Percentiles rank a stretch among this genome's conserved stretches.
These are phyloP conservation scores for Mycena galericulata DNA, from an alignment of 768 basidiomycete species.

Conservation along the genomic window DNA sequence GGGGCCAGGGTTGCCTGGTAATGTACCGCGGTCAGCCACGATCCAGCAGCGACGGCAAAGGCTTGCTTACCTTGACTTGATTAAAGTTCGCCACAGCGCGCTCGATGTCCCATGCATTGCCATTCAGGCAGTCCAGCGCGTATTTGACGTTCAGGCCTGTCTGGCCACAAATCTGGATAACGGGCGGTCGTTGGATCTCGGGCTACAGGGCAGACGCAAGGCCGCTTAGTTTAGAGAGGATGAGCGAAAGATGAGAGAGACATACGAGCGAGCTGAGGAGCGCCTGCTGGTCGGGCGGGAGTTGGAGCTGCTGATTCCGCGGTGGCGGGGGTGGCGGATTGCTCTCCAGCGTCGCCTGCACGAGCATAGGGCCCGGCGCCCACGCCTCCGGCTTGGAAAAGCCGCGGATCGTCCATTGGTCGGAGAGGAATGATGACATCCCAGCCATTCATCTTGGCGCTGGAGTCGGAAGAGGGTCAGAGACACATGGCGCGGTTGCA, in stretches of 20 bases:
- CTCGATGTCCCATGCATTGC: slow-evolving; percentile 87
- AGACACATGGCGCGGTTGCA: slow-evolving; percentile 21
- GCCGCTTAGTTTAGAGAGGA: slow-evolving; percentile 25
- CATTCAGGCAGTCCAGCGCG: slow-evolving; percentile 85
- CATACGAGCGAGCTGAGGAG: slow-evolving; percentile 69
- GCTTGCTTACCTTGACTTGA: slow-evolving; percentile 79
- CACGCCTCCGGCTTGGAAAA: slow-evolving; percentile 89
- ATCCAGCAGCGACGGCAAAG: background rate
- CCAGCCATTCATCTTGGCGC: slow-evolving; percentile 90
- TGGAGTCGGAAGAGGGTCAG: slow-evolving; percentile 38
- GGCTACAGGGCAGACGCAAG: slow-evolving; percentile 62
- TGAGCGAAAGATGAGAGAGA: slow-evolving; percentile 36
- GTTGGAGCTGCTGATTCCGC: slow-evolving; percentile 42
- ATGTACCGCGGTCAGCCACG: slow-evolving; percentile 48
- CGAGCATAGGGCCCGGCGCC: slow-evolving; percentile 78
- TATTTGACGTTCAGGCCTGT: slow-evolving; percentile 86
- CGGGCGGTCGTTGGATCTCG: slow-evolving; percentile 75
- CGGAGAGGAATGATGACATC: slow-evolving; percentile 90
- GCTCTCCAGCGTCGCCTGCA: slow-evolving; percentile 61
- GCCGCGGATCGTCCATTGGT: slow-evolving; percentile 85
- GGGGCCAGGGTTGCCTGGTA: slow-evolving; percentile 62
- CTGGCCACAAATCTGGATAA: slow-evolving; percentile 75
- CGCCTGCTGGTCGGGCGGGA: slow-evolving; percentile 61
- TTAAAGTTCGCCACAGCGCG: slow-evolving; percentile 88
- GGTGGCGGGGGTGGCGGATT: slow-evolving; percentile 39